Evolutionary conservation across 331 rosid genomes (phyloP).

Genomic region (Quercus tomentella): DNA sequence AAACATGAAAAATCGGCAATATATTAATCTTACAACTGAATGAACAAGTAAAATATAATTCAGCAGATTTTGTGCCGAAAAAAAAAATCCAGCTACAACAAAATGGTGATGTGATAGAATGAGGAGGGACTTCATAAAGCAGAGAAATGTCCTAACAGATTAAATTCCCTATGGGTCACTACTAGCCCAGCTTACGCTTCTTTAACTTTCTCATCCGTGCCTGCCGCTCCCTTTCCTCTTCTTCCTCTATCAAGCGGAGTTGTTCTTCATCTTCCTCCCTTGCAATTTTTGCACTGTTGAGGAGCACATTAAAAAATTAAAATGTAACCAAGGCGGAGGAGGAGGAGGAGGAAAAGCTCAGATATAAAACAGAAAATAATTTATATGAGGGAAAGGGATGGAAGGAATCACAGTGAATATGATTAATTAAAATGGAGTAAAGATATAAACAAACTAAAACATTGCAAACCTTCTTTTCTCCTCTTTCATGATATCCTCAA

Average conservation of each 20-base stretch:
- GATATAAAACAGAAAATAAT: background rate
- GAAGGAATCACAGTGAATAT: background rate
- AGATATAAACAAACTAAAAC: background rate
- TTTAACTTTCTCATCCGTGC: constrained; percentile 39
- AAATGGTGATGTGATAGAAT: background rate
- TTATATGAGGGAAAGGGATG: background rate
- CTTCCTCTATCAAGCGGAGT: constrained; percentile 54
- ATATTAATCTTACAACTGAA: background rate
- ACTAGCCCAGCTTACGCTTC: constrained; percentile 41
- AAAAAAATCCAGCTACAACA: constrained; percentile 11
- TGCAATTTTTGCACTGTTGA: constrained; percentile 54
- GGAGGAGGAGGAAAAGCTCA: background rate
- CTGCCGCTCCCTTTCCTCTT: constrained; percentile 53
- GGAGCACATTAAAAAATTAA: no score
- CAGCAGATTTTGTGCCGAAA: constrained; percentile 1
- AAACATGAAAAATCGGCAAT: background rate
- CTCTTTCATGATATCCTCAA: constrained; percentile 68
- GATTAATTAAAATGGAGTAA: background rate
- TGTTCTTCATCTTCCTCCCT: constrained; percentile 79
- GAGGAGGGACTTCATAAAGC: background rate
- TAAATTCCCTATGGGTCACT: background rate
- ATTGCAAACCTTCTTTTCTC: constrained; percentile 63
- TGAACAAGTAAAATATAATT: background rate
- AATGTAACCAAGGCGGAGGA: no score
- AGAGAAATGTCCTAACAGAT: background rate